Evolutionary conservation across 192 early-diverging fungal species (phyloP).

Genomic region (Jimgerdemannia lactiflua): DNA sequence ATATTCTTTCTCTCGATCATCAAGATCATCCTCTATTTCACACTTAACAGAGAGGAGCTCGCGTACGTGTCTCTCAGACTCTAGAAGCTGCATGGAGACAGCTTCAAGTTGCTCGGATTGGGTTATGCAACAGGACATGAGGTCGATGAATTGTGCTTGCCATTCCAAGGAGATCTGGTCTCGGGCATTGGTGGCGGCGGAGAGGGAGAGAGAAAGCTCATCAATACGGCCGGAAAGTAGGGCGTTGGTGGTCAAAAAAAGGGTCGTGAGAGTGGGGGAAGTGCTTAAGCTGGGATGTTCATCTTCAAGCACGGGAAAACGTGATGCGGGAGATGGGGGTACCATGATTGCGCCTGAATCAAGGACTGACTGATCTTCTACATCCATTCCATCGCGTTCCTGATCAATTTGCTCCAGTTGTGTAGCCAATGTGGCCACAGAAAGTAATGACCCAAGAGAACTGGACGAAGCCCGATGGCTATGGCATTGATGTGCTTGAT

Average conservation of each 20-base stretch:
- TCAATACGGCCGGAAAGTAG: constrained; percentile 25
- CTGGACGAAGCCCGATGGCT: neutral
- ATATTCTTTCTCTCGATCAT: constrained; percentile 19
- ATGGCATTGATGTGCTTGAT: neutral
- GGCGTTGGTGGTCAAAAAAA: constrained; percentile 25
- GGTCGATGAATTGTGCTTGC: constrained; percentile 10
- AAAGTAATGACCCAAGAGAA: neutral
- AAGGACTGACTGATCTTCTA: neutral
- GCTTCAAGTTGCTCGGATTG: constrained; percentile 26
- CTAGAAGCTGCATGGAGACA: constrained; percentile 21
- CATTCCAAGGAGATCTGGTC: constrained; percentile 2
- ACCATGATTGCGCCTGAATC: neutral
- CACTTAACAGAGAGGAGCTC: constrained; percentile 16
- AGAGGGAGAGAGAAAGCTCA: constrained; percentile 20
- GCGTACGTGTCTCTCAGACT: constrained; percentile 20
- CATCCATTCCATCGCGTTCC: neutral
- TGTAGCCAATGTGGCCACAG: neutral
- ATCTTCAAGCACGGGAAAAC: neutral
- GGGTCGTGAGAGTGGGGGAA: constrained; percentile 14
- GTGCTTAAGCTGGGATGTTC: neutral
- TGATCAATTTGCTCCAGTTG: neutral
- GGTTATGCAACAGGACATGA: constrained; percentile 16
- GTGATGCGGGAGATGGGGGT: neutral
- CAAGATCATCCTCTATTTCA: constrained; percentile 17
- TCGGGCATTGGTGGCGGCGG: constrained; percentile 4